Evolutionary conservation across 805 yeast genomes (phyloP), one percentile per base, ranked within the genome.

Genomic region (Saccharomycopsis guyanensis): DNA sequence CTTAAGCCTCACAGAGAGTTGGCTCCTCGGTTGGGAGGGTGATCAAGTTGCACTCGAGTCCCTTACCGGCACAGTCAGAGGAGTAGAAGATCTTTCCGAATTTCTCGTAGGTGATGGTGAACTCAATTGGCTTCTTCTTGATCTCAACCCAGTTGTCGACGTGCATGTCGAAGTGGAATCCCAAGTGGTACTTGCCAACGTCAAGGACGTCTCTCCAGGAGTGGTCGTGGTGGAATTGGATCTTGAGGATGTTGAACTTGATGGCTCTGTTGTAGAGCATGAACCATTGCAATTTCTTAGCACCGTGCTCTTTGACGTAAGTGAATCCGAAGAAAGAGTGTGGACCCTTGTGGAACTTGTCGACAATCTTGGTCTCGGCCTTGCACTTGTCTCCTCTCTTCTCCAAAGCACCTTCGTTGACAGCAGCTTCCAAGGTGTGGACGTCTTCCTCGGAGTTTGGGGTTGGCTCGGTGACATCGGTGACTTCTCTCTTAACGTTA

Each of bases 151-250:
- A 43, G 35, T 43, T 19, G 18, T 38, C 18, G 19, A 35, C 47
- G 12, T 38, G 20, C 47, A 32, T 38, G 46, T 43, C 49, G 18
- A 43, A 43, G 13, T 38, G 45, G 45, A 43, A 43, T 12, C 47
- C 46, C 3, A 18, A 24, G 25, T 37, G 47, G 36, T 45, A 42
- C 38, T 38, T 42, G 31, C 31, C 24, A 22, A 42, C 32, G 29
- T 42, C 46, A n/a, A n/a, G n/a, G n/a, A n/a, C n/a, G n/a, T 79
- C 33, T 29, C n/a, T 29, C 13, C 12, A 29, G 33, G 12, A 12
- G 33, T 29, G 33, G 33, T n/a, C n/a, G 33, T 29, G 33, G 33
- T 29, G 33, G 33, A 29, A 29, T n/a, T 29, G 12, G 33, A 29
- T n/a, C 33, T 29, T 29, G 33, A 29, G 33, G 33, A 29, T 29